These are phyloP conservation scores for Syzygium aqueum DNA, from an alignment of 345 rosid species.

Conservation along the genomic window DNA sequence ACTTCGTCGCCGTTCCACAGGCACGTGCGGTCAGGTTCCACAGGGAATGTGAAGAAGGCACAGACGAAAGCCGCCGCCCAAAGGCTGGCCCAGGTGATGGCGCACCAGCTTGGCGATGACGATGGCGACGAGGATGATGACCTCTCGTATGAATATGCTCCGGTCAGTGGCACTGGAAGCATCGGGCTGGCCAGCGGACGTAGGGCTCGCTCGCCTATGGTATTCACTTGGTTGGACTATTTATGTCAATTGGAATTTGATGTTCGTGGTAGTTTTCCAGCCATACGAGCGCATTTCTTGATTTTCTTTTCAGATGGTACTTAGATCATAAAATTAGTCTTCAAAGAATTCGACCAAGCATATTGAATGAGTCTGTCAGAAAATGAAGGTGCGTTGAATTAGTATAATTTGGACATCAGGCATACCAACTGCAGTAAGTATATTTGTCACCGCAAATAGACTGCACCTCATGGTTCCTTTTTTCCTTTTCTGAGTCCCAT, in stretches of 20 bases:
- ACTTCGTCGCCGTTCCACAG: conserved; percentile 30
- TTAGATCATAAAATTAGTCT: background rate
- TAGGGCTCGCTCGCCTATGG: conserved; percentile 27
- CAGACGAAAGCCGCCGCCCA: conserved; percentile 90
- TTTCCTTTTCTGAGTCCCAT: too few species aligned
- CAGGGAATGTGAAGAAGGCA: conserved; percentile 44
- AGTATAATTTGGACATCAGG: background rate
- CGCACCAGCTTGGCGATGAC: conserved; percentile 10
- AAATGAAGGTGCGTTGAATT: background rate
- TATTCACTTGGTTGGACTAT: conserved; percentile 1
- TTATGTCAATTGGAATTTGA: background rate
- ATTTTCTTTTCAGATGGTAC: background rate
- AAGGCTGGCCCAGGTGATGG: conserved; percentile 14
- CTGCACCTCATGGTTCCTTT: too few species aligned
- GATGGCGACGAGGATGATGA: conserved; percentile 22
- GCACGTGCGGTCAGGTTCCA: conserved; percentile 64
- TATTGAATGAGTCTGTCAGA: background rate
- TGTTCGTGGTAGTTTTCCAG: background rate
- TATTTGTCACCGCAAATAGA: too few species aligned
- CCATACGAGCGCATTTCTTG: background rate
- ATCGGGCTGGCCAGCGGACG: conserved; percentile 33
- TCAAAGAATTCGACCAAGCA: background rate
- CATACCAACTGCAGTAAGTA: too few species aligned
- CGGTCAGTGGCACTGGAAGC: conserved; percentile 3
- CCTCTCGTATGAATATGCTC: conserved; percentile 14